Evolutionary conservation across 164 flowering plant genomes (phyloP).

Genomic region (Vitis amurensis): DNA sequence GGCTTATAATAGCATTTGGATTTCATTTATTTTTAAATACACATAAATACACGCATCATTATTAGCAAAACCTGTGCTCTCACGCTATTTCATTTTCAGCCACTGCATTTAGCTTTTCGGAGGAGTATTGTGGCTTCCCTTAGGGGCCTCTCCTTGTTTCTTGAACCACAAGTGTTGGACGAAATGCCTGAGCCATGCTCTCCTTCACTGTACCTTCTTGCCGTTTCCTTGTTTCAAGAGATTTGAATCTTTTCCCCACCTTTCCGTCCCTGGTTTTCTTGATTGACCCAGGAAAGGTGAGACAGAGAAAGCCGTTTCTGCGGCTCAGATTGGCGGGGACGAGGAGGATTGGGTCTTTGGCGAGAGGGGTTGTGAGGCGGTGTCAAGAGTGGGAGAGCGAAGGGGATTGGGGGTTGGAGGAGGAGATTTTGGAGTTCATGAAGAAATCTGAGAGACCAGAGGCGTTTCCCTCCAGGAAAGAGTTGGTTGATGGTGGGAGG

Average conservation of each 20-base stretch:
- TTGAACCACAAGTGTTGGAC: conserved; percentile 35
- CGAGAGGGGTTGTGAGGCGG: conserved; percentile 25
- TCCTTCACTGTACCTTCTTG: conserved; percentile 18
- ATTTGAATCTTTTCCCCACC: conserved; percentile 1
- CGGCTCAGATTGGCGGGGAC: not conserved
- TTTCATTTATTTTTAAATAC: too few relatives aligned
- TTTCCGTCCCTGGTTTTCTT: conserved; percentile 5
- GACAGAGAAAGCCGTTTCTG: not conserved
- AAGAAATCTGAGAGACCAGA: conserved; percentile 51
- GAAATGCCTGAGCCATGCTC: conserved; percentile 69
- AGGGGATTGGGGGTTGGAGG: conserved; percentile 55
- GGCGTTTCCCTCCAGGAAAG: conserved; percentile 66
- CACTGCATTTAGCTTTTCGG: too few relatives aligned
- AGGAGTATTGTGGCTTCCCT: too few relatives aligned
- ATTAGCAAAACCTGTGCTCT: too few relatives aligned
- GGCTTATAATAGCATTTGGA: too few relatives aligned
- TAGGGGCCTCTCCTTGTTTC: not conserved
- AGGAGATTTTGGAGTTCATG: conserved; percentile 80
- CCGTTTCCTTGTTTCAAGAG: conserved; percentile 2
- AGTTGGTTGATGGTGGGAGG: conserved; percentile 77
- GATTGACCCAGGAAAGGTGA: not conserved
- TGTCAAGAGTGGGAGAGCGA: conserved; percentile 34
- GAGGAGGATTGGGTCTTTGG: not conserved
- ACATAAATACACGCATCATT: too few relatives aligned
- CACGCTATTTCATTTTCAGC: too few relatives aligned